phyloP scores from a whole-genome alignment of 2,329 filamentous ascomycete species.

The Colletotrichum plurivorum region DNA sequence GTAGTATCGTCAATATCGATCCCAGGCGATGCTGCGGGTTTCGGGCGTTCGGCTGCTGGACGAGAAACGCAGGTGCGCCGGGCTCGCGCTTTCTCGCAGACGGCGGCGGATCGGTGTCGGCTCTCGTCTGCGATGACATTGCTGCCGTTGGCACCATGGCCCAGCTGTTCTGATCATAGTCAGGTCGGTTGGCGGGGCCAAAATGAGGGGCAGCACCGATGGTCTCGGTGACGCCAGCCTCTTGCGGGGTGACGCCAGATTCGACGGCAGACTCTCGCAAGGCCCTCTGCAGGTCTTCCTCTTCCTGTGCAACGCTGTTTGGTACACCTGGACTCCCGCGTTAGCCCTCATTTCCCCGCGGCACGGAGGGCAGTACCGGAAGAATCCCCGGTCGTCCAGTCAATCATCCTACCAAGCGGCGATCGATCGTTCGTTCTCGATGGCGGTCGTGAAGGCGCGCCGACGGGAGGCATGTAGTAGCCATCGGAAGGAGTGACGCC shows the following conservation, averaged over 20 bases:
- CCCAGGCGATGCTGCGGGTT: slow-evolving; percentile 61
- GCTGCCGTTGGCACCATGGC: slow-evolving; percentile 65
- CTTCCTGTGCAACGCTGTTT: slow-evolving; percentile 59
- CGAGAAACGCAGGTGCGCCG: slow-evolving; percentile 66
- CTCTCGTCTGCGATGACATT: slow-evolving; percentile 44
- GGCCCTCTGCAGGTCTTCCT: slow-evolving; percentile 70
- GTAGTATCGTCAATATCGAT: slow-evolving; percentile 70
- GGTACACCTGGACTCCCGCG: slow-evolving; percentile 42
- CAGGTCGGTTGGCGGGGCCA: slow-evolving; percentile 69
- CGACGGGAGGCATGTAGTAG: slow-evolving; percentile 51
- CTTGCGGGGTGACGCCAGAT: slow-evolving; percentile 56
- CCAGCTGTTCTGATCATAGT: slow-evolving; percentile 71
- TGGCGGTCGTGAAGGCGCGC: slow-evolving; percentile 72
- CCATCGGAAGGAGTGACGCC: slow-evolving; percentile 56
- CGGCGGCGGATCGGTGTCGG: slow-evolving; percentile 48
- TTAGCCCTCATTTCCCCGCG: slow-evolving; percentile 39
- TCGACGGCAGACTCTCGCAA: slow-evolving; percentile 69
- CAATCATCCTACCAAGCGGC: slow-evolving; percentile 66
- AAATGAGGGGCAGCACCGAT: slow-evolving; percentile 61
- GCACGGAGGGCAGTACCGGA: slow-evolving; percentile 38
- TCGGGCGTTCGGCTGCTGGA: slow-evolving; percentile 52
- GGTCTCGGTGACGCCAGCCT: slow-evolving; percentile 64
- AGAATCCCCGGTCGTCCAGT: slow-evolving; percentile 59
- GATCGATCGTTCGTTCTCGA: slow-evolving; percentile 72
- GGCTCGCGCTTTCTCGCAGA: slow-evolving; percentile 59